phyloP scores from a whole-genome alignment of 768 basidiomycete species.

The Kwoniella sp. region DNA sequence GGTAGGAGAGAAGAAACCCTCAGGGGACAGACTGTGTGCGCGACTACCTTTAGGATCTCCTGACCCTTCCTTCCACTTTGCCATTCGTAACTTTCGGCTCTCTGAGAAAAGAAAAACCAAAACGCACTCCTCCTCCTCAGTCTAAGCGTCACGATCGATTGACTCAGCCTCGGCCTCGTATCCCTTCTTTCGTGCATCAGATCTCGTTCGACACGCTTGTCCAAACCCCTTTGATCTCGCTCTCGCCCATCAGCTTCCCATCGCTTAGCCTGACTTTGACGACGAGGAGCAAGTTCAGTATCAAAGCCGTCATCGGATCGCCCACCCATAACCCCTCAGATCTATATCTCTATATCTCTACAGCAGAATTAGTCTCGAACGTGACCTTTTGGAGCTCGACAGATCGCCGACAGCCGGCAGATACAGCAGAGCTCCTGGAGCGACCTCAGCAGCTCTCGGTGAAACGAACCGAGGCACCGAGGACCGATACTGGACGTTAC shows the following conservation, averaged over 20 bases:
- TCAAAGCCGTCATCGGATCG: not conserved
- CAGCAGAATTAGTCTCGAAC: not conserved
- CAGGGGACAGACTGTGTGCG: no score
- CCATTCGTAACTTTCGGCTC: not conserved
- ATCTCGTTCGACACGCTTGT: not conserved
- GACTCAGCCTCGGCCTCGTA: not conserved
- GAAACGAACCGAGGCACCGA: not conserved
- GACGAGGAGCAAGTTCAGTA: not conserved
- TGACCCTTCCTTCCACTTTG: not conserved
- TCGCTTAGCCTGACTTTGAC: not conserved
- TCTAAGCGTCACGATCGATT: not conserved
- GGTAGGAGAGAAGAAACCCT: no score
- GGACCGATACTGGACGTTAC: not conserved
- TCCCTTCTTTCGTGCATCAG: not conserved
- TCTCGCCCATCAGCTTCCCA: not conserved
- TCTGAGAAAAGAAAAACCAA: not conserved
- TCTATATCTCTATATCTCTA: not conserved
- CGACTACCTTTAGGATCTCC: not conserved
- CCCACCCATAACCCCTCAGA: not conserved
- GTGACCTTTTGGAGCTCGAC: no score
- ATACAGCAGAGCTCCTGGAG: not conserved
- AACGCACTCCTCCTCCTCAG: not conserved
- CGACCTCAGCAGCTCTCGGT: not conserved
- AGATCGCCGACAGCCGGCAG: not conserved
- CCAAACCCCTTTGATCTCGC: not conserved